Evolutionary conservation across 257 asterid genomes (phyloP), one percentile per base, ranked within the genome.

Genomic region (Forsythia suspensa): DNA sequence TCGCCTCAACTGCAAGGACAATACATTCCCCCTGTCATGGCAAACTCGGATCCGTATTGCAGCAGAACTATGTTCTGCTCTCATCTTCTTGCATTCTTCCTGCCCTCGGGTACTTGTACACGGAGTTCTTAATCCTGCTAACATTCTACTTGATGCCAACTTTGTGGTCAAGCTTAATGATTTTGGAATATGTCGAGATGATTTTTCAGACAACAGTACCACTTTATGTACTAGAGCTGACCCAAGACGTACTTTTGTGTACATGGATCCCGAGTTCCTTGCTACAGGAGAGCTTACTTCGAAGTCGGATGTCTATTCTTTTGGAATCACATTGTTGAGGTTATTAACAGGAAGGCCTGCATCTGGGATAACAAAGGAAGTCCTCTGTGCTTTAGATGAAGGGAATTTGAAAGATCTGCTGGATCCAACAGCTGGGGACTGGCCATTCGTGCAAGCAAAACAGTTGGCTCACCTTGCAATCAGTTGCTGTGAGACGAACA

Each of bases 391-490:
- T 9, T 73, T 93, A n/a, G 88, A 85, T 24, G 79, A 91, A 18
- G 98, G 91, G 51, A 91, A 82, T 36, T 69, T 95, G 88, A 90
- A 91, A 59, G 87, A 89, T 80, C 44, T 91, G 48, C 82, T 95
- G 74, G 99, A 95, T 84, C 87, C 97, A 13, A 86, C 97, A 6
- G 99, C 97, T 65, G 98, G 98, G 42, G 98, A 93, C 78, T 95
- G 98, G 99, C 99, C 99, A 42, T 95, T 91, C 34, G 94, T 95
- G 76, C 98, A 92, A 80, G 99, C 99, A 16, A 89, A 91, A 73
- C 99, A 95, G 85, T 84, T 95, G 82, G 97, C 97, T 83, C 93
- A 93, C 84, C 78, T 95, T 46, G 98, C 92, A 20, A 66, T 95
- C 55, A 86, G 88, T 73, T 93, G 99, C 75, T 81, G 91, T 63